Percentiles rank a stretch among this genome's conserved stretches.
Conservation (phyloP, 805 yeast genomes). For the Cyberlindnera veronae region DNA sequence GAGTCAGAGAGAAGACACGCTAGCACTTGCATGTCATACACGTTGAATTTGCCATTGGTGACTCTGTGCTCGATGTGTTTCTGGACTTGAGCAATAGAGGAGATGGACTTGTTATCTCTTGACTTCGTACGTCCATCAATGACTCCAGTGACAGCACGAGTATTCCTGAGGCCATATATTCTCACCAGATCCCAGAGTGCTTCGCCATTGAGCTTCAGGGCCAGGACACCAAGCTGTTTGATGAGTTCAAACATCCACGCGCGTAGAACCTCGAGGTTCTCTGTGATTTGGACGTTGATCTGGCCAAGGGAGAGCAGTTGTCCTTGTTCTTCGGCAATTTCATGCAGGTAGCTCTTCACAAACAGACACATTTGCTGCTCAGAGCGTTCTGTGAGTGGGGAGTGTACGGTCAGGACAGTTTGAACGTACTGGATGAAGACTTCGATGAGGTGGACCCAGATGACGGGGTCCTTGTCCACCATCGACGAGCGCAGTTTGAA, state of each 20-base stretch:
- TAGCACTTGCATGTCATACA: conserved; percentile 17
- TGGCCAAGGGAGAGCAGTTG: conserved; percentile 67
- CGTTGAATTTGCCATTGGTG: conserved; percentile 24
- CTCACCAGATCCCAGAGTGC: conserved; percentile 62
- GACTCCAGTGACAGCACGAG: conserved; percentile 44
- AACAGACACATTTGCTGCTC: conserved; percentile 57
- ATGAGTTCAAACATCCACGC: conserved; percentile 43
- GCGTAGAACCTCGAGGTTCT: conserved; percentile 47
- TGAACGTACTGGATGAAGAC: conserved; percentile 55
- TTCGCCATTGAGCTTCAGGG: conserved; percentile 55
- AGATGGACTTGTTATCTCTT: conserved; percentile 30
- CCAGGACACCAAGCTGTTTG: conserved; percentile 49
- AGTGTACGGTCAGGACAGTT: conserved; percentile 31
- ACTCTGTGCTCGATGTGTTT: conserved; percentile 47
- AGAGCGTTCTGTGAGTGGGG: conserved; percentile 46
- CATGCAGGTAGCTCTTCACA: conserved; percentile 53
- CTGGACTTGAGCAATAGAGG: conserved; percentile 43
- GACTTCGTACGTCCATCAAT: conserved; percentile 46
- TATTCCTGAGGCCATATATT: conserved; percentile 46
- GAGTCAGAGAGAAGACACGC: conserved; percentile 18
- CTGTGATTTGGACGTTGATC: conserved; percentile 62
- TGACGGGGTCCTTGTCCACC: conserved; percentile 79
- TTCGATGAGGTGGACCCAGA: conserved; percentile 72
- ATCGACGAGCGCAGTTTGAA: conserved; percentile 71
- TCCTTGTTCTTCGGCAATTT: conserved; percentile 57